Conservation (phyloP, 1,284 basidiomycete species). For the Xanthoconium separans region DNA sequence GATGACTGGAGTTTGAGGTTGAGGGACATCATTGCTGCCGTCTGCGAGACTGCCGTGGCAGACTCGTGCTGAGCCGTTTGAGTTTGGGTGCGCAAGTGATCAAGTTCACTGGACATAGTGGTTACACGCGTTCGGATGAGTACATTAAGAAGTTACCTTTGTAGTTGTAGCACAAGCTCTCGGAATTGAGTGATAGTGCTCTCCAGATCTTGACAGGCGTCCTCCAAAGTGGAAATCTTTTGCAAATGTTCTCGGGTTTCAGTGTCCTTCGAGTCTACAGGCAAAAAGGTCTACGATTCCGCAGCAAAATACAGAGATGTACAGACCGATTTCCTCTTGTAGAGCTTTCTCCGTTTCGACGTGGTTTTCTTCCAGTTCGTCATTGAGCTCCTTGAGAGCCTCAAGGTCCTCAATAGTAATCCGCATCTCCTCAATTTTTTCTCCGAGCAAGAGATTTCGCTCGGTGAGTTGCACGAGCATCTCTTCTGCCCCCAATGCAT, state of each 20-base stretch:
- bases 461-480: slow-evolving; percentile 96
- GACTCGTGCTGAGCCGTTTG: slow-evolving; percentile 83
- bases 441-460: slow-evolving; percentile 86
- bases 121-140: slow-evolving; percentile 1
- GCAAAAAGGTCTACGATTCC: not conserved
- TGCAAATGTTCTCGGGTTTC: slow-evolving; percentile 67
- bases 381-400: slow-evolving; percentile 91
- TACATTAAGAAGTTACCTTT: slow-evolving; percentile 52
- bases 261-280: slow-evolving; percentile 67
- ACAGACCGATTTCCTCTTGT: slow-evolving; percentile 82
- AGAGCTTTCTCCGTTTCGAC: slow-evolving; percentile 91
- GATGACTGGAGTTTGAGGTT: slow-evolving; percentile 91
- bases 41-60: slow-evolving; percentile 70
- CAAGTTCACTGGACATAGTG: slow-evolving; percentile 68
- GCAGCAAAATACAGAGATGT: slow-evolving; percentile 18
- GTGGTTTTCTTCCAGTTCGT: slow-evolving; percentile 97
- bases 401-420: slow-evolving; percentile 96
- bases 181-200: slow-evolving; percentile 87
- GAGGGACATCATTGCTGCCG: slow-evolving; percentile 84
- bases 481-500: slow-evolving; percentile 93
- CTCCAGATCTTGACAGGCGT: slow-evolving; percentile 82
- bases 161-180: slow-evolving; percentile 82
- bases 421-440: slow-evolving; percentile 98
- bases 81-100: slow-evolving; percentile 77
- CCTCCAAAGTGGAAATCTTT: slow-evolving; percentile 71